Evolutionary conservation across 1,139 yeast genomes (phyloP), one percentile per base, ranked within the genome.

Genomic region (Hyphopichia wangnamkhiaoensis): DNA sequence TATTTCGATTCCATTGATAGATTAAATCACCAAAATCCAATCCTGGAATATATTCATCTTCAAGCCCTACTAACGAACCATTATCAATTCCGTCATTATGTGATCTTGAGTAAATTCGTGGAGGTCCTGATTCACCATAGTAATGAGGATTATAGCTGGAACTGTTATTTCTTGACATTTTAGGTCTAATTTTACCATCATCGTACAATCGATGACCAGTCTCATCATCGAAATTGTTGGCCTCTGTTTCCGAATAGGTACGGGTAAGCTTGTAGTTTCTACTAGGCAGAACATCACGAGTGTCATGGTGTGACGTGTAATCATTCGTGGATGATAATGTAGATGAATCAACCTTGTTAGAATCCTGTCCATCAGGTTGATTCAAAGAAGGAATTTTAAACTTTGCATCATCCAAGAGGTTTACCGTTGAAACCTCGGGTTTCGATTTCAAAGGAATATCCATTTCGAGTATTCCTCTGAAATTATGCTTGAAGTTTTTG

Each of bases 21-120:
- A 71, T 52, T 58, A 68, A 61, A 33, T 71, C 69, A 15, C 72
- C 68, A 49, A 78, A 79, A 47, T 76, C 79, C 31, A 84, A 63
- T 20, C 82, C 86, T 0, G 90, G 90, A 13, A 84, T 74, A 51
- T 83, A 84, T 52, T 84, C 91, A 56, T 84, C 91, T 50, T 81
- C 84, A 47, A 83, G 64, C 1, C 86, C 88, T 17, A 46, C 39
- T 17, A 45, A 50, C 17, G 42, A 44, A 15, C 37, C 45, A 15
- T 37, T 42, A 33, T 50, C 58, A 6, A 53, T 43, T 28, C 48
- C 46, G 31, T 58, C 63, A 39, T 60, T 58, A 42, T 67, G 71
- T 4, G 70, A 63, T 29, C 60, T 51, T 19, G 71, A 56, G 44
- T 68, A 68, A 12, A 69, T 54, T 45, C 46, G 47, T 10, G 46